These are phyloP conservation scores for Colletotrichum lini DNA, from an alignment of 2,329 filamentous ascomycete species.

Conservation along the genomic window DNA sequence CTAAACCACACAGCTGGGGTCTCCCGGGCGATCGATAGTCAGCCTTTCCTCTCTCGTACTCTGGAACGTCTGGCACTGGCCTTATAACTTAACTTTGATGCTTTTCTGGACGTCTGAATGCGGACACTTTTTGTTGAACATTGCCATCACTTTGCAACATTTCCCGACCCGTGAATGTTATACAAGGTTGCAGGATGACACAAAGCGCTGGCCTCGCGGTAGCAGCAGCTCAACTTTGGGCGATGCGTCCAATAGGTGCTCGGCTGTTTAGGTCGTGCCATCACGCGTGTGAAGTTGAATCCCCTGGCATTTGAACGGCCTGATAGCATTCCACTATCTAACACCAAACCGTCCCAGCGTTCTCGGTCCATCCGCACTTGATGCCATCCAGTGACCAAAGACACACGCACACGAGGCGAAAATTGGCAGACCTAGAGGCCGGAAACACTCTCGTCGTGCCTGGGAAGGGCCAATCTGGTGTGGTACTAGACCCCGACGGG, in stretches of 20 bases:
- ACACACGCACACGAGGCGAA: not conserved
- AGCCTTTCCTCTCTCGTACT: no score
- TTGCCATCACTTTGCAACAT: no score
- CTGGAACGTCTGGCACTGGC: not conserved
- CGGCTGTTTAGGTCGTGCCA: not conserved
- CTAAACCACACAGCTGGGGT: not conserved
- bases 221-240: not conserved
- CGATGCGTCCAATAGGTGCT: no score
- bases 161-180: not conserved
- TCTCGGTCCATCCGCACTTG: not conserved
- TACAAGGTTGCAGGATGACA: not conserved
- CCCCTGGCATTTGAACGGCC: not conserved
- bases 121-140: not conserved
- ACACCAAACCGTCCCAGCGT: not conserved
- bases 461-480: not conserved
- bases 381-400: not conserved
- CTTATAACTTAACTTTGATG: not conserved
- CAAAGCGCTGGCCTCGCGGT: not conserved
- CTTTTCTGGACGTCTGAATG: not conserved
- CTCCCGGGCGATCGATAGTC: not conserved
- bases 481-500: not conserved
- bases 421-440: not conserved
- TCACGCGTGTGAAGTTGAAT: not conserved
- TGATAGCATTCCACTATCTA: not conserved
- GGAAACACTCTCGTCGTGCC: no score